phyloP scores from a whole-genome alignment of 2,329 filamentous ascomycete genomes.

The Penicillium crustosum region DNA sequence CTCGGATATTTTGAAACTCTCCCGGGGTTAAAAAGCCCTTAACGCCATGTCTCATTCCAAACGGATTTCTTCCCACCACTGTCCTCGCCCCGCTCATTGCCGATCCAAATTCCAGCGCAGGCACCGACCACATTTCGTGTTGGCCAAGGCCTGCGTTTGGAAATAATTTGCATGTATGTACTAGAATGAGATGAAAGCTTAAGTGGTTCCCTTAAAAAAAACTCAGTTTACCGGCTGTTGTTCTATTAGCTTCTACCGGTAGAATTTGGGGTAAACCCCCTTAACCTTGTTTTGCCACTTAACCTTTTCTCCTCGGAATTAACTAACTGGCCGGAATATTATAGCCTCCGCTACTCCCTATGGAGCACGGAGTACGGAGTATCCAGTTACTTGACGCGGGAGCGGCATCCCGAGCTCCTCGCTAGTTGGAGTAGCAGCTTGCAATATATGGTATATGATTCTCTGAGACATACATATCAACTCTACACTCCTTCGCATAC shows the following conservation, averaged over 20 bases:
- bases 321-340: too few species aligned
- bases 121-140: not conserved
- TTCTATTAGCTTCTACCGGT: not conserved
- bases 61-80: not conserved
- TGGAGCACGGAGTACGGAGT: too few species aligned
- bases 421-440: not conserved
- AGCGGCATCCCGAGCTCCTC: not conserved
- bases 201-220: not conserved
- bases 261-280: not conserved
- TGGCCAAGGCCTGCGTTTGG: not conserved
- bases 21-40: not conserved
- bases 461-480: not conserved
- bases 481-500: not conserved
- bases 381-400: not conserved
- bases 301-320: not conserved
- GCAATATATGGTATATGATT: not conserved
- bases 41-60: not conserved
- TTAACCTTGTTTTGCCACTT: not conserved
- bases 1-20: not conserved
- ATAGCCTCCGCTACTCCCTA: too few species aligned
- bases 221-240: not conserved
- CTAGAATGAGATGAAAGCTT: slow-evolving; percentile 1
- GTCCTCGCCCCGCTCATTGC: not conserved
- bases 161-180: not conserved
- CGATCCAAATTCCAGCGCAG: not conserved